Conservation (phyloP, 2,329 filamentous ascomycete species). For the Alternaria metachromatica region DNA sequence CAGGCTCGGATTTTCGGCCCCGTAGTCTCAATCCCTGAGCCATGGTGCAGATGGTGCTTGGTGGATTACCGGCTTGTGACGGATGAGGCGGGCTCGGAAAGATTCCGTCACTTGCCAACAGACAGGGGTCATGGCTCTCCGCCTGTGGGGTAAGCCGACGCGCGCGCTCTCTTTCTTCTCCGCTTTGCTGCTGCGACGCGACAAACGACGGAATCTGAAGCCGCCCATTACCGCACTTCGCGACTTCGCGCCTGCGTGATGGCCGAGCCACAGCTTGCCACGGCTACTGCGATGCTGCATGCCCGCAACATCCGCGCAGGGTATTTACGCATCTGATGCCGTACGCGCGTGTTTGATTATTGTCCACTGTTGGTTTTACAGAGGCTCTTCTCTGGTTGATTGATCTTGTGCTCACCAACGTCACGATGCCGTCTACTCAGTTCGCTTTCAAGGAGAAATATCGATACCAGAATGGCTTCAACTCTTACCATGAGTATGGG, state of each 20-base stretch:
- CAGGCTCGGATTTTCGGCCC: constrained; percentile 19
- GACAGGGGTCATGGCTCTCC: not conserved
- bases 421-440: constrained; percentile 67
- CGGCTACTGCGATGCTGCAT: constrained; percentile 32
- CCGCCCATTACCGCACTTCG: constrained; percentile 42
- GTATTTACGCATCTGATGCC: constrained; percentile 5
- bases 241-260: constrained; percentile 23
- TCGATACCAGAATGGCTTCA: constrained; percentile 79
- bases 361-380: constrained; percentile 34
- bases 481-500: constrained; percentile 75
- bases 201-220: constrained; percentile 32
- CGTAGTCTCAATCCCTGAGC: constrained; percentile 7
- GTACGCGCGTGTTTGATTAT: constrained; percentile 17
- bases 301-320: constrained; percentile 28
- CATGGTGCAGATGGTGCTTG: constrained; percentile 1
- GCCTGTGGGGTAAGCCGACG: constrained; percentile 32
- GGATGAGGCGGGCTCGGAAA: constrained; percentile 33
- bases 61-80: constrained; percentile 31
- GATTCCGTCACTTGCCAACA: constrained; percentile 34
- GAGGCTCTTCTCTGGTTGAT: constrained; percentile 36
- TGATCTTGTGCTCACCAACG: constrained; percentile 25
- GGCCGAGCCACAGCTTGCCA: constrained; percentile 18
- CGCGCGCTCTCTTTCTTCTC: constrained; percentile 18
- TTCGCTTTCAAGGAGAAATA: constrained; percentile 73
- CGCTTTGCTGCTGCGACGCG: constrained; percentile 19